Evolutionary conservation across 2,329 filamentous ascomycete genomes (phyloP).

Genomic region (Aspergillus intermedius): DNA sequence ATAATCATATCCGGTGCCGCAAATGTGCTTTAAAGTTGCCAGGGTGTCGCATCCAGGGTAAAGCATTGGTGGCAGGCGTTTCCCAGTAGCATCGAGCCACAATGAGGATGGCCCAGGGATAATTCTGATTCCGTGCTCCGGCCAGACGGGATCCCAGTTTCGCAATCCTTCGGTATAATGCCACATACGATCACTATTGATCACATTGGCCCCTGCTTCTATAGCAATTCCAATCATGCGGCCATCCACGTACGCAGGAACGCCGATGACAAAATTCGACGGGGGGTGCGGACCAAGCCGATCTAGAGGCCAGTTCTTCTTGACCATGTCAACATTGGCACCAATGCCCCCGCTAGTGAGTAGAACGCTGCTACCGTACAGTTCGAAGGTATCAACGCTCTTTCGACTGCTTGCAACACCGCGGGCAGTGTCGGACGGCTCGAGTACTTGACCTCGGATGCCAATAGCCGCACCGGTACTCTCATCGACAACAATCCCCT

Average conservation of each 20-base stretch:
- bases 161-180: constrained; percentile 58
- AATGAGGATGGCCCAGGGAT: constrained; percentile 45
- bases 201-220: constrained; percentile 46
- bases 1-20: too few species aligned
- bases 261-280: constrained; percentile 52
- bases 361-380: constrained; percentile 48
- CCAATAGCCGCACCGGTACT: constrained; percentile 46
- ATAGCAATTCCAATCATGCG: constrained; percentile 56
- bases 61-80: too few species aligned
- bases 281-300: constrained; percentile 53
- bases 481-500: constrained; percentile 51
- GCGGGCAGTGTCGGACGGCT: constrained; percentile 45
- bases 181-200: constrained; percentile 61
- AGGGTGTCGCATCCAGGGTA: too few species aligned
- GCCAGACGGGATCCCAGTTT: constrained; percentile 60
- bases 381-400: constrained; percentile 47
- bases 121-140: constrained; percentile 54
- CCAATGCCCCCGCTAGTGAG: constrained; percentile 56
- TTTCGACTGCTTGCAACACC: constrained; percentile 47
- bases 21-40: too few species aligned
- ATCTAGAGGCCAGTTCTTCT: constrained; percentile 52
- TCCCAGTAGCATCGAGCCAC: too few species aligned
- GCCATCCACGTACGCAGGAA: constrained; percentile 59
- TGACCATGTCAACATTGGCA: constrained; percentile 56
- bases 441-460: constrained; percentile 49